Percentiles rank a stretch among this genome's conserved stretches.
Evolutionary conservation across 306 rosid genomes (phyloP).

Genomic region (Prunus fruticosa): DNA sequence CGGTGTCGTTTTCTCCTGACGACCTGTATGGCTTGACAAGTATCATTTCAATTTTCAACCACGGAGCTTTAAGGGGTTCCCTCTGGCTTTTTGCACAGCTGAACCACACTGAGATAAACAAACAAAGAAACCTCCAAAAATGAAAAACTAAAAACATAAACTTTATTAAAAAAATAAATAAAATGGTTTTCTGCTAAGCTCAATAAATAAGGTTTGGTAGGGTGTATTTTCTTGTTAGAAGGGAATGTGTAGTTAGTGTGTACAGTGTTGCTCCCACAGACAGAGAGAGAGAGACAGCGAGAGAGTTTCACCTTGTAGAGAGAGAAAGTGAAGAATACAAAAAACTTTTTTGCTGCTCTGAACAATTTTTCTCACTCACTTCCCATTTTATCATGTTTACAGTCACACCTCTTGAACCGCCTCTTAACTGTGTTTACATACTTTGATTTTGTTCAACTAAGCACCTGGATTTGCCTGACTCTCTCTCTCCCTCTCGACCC

Average conservation of each 20-base stretch:
- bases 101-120: background rate
- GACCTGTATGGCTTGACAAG: background rate
- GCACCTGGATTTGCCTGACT: constrained; percentile 5
- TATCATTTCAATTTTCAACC: background rate
- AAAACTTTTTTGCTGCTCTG: background rate
- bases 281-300: constrained; percentile 7
- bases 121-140: background rate
- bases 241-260: background rate
- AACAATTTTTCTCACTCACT: background rate
- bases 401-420: constrained; percentile 4
- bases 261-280: background rate
- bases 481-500: background rate
- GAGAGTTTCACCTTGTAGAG: background rate
- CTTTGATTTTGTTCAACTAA: constrained; percentile 23
- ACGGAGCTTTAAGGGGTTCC: background rate
- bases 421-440: constrained; percentile 10
- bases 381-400: constrained; percentile 15
- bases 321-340: constrained; percentile 17
- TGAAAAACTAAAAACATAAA: background rate
- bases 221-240: constrained; percentile 6
- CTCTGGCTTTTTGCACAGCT: constrained; percentile 21
- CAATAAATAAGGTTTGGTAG: background rate
- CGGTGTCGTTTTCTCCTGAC: constrained; percentile 9
- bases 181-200: background rate
- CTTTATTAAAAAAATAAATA: constrained; percentile 13